Conservation (phyloP, 2,329 filamentous ascomycete genomes). For the Xylaria sp. region DNA sequence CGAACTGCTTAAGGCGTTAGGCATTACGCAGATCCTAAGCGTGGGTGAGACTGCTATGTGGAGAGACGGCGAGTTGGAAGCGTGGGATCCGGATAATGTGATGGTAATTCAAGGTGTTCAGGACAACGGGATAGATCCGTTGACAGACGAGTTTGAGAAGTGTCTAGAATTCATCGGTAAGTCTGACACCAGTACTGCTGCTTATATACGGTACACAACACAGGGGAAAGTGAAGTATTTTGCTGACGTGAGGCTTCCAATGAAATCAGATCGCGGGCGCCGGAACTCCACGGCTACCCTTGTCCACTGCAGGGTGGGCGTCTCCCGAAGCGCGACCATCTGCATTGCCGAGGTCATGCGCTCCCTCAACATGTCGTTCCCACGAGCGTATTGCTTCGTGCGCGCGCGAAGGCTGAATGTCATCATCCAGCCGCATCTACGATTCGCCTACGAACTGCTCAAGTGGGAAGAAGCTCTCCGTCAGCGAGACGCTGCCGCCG, state of each 20-base stretch:
- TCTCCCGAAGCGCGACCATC: slow-evolving; percentile 91
- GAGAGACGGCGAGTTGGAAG: slow-evolving; percentile 62
- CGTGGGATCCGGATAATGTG: slow-evolving; percentile 73
- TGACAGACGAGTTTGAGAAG: slow-evolving; percentile 77
- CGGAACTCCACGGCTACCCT: slow-evolving; percentile 74
- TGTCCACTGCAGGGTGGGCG: slow-evolving; percentile 93
- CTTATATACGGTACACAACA: neutral
- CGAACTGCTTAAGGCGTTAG: slow-evolving; percentile 69
- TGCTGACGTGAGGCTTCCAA: slow-evolving; percentile 11
- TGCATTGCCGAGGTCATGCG: slow-evolving; percentile 99
- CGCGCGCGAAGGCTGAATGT: slow-evolving; percentile 89
- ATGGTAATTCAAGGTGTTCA: slow-evolving; percentile 81
- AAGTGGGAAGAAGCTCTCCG: slow-evolving; percentile 86
- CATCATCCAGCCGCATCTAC: slow-evolving; percentile 93
- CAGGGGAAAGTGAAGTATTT: neutral
- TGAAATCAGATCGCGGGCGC: slow-evolving; percentile 65
- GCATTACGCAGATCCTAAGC: slow-evolving; percentile 82
- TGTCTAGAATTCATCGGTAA: slow-evolving; percentile 90
- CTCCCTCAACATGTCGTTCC: slow-evolving; percentile 71
- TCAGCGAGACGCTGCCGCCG: slow-evolving; percentile 37
- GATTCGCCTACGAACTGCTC: slow-evolving; percentile 90
- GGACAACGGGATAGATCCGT: slow-evolving; percentile 91
- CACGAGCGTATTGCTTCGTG: slow-evolving; percentile 93
- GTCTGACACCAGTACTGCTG: slow-evolving; percentile 28
- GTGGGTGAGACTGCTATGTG: slow-evolving; percentile 86